These are phyloP conservation scores for Coleophoma cylindrospora DNA, from an alignment of 2,329 filamentous ascomycete genomes.

Conservation along the genomic window DNA sequence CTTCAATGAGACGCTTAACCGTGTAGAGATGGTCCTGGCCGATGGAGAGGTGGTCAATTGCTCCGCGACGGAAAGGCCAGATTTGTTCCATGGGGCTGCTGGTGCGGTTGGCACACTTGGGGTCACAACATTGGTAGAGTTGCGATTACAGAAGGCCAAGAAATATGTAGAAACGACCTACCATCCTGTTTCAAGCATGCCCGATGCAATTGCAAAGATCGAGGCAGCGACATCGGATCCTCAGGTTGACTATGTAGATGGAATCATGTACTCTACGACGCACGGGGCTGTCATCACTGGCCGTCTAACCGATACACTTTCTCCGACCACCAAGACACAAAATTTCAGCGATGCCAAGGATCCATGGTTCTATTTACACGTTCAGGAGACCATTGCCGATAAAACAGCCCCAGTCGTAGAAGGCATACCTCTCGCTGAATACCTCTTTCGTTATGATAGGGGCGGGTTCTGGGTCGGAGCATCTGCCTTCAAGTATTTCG, in stretches of 20 bases:
- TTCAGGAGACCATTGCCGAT: slow-evolving; percentile 30
- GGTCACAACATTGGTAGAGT: slow-evolving; percentile 50
- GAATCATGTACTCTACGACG: slow-evolving; percentile 43
- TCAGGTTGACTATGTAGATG: slow-evolving; percentile 55
- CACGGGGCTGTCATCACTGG: slow-evolving; percentile 51
- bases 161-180: slow-evolving; percentile 50
- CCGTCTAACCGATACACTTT: slow-evolving; percentile 34
- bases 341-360: slow-evolving; percentile 48
- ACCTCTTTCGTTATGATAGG: slow-evolving; percentile 58
- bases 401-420: slow-evolving; percentile 24
- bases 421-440: slow-evolving; percentile 41
- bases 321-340: slow-evolving; percentile 19
- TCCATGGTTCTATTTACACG: slow-evolving; percentile 64
- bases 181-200: slow-evolving; percentile 31
- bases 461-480: slow-evolving; percentile 61
- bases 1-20: slow-evolving; percentile 55
- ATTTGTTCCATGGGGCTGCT: slow-evolving; percentile 51
- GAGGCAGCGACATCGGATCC: slow-evolving; percentile 24
- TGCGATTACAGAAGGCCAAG: slow-evolving; percentile 46
- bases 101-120: slow-evolving; percentile 54
- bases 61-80: slow-evolving; percentile 35
- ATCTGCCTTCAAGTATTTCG: slow-evolving; percentile 57
- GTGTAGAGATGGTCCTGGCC: slow-evolving; percentile 54
- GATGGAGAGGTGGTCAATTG: slow-evolving; percentile 46
- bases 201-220: slow-evolving; percentile 35